phyloP scores from a whole-genome alignment of 1,284 basidiomycete genomes.

The Pyrrhoderma noxium region DNA sequence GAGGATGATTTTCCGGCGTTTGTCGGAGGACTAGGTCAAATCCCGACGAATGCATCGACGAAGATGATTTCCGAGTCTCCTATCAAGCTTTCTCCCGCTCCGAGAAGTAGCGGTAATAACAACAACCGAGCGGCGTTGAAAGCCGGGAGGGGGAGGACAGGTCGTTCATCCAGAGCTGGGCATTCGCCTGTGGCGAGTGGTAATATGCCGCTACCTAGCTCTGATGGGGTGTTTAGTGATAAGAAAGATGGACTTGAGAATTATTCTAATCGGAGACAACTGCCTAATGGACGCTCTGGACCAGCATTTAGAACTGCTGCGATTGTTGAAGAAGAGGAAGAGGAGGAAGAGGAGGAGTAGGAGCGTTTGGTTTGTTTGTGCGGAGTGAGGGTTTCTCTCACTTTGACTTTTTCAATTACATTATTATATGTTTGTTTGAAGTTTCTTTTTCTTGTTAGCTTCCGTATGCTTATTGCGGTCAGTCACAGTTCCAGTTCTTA shows the following conservation, averaged over 20 bases:
- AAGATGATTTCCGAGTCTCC: conserved; percentile 25
- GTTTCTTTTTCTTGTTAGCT: too few relatives aligned
- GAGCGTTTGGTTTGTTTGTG: too few relatives aligned
- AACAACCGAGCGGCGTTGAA: conserved; percentile 11
- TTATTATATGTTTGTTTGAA: too few relatives aligned
- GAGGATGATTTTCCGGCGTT: conserved; percentile 63
- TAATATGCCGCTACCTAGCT: conserved; percentile 44
- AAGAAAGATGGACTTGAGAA: background rate
- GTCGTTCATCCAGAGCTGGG: conserved; percentile 33
- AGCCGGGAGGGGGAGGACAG: too few relatives aligned
- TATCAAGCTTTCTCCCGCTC: conserved; percentile 24
- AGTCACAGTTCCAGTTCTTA: too few relatives aligned
- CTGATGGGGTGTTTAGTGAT: conserved; percentile 39
- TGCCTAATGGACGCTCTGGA: conserved; percentile 54
- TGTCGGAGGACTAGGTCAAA: conserved; percentile 70
- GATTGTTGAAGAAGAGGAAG: conserved; percentile 73
- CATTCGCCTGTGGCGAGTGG: conserved; percentile 54
- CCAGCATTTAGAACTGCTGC: conserved; percentile 51
- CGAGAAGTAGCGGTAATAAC: conserved; percentile 5
- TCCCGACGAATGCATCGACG: conserved; percentile 34
- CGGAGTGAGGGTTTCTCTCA: too few relatives aligned
- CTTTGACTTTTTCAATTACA: too few relatives aligned
- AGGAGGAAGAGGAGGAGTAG: conserved; percentile 43
- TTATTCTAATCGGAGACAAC: conserved; percentile 33
- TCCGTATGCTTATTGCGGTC: too few relatives aligned